A percentile compares a stretch with the other conserved stretches of the same genome.
These are phyloP conservation scores for Macadamia integrifolia DNA, from an alignment of 164 flowering plant species.

Conservation along the genomic window DNA sequence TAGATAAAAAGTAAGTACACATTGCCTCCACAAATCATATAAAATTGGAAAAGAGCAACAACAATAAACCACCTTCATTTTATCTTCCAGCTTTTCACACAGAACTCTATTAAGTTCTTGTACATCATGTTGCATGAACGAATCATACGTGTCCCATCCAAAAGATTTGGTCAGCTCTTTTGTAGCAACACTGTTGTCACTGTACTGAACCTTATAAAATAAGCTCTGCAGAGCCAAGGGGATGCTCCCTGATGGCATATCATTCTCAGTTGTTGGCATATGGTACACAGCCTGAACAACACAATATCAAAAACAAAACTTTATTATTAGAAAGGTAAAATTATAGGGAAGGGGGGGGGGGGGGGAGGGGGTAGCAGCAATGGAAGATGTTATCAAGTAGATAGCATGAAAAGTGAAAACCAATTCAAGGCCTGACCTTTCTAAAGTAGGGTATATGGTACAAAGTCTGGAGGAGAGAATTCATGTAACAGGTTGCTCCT, in stretches of 20 bases:
- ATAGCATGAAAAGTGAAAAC: not conserved
- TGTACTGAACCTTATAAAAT: conserved; percentile 89
- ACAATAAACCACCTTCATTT: conserved; percentile 65
- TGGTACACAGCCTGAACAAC: conserved; percentile 84
- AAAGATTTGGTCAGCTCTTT: conserved; percentile 92
- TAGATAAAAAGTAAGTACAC: conserved; percentile 4
- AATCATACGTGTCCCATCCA: conserved; percentile 97
- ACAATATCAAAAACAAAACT: not conserved
- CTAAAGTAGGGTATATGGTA: conserved; percentile 89
- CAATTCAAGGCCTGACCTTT: conserved; percentile 44
- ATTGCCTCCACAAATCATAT: not conserved
- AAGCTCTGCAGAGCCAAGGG: conserved; percentile 91
- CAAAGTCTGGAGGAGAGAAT: conserved; percentile 82
- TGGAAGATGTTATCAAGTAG: conserved; percentile 3
- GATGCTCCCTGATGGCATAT: conserved; percentile 85
- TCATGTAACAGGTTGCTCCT: conserved; percentile 99
- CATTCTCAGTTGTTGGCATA: conserved; percentile 96
- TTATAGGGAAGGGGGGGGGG: no score
- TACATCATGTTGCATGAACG: conserved; percentile 97
- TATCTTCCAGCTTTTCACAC: conserved; percentile 89
- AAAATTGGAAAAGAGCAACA: not conserved
- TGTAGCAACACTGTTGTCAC: conserved; percentile 84
- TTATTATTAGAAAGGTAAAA: not conserved
- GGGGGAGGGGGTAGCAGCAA: not conserved
- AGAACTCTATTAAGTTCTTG: conserved; percentile 92